Base-by-base conservation (phyloP, 106 monocot species). In the Allium fistulosum region DNA sequence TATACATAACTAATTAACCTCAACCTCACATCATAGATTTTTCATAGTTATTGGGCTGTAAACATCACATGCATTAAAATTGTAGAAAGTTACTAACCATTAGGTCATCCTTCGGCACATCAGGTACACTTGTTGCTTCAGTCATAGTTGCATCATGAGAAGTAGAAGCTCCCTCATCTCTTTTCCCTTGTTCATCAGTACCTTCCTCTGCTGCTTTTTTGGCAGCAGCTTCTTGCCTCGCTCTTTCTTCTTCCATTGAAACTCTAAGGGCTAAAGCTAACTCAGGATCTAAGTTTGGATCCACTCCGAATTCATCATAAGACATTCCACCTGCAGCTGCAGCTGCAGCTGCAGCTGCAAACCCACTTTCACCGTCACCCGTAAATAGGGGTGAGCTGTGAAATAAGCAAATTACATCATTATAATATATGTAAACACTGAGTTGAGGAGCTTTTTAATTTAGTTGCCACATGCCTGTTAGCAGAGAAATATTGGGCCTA, bases 211-310 rank as follows among this genome's bases (percentile, higher is more conserved):
- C 84, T 53, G 97, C 89, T 63, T 90, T 99, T 74, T 92, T 92
- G 0, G 97, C 92, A 70, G 86, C 92, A 69, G 97, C 92, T 84
- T 99, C 97, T 75, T 92, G 97, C 58, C 97, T 86, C 50, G 97
- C 92, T 57, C 97, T 83, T 72, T 99, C 97, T 59, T 99, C 97
- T 78, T 99, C 97, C 97, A 99, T 99, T 53, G 97, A 99, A 74
- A 99, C 84, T 71, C 97, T 73, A 68, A 99, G 84, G 9, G 97
- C 97, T 72, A 99, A 87, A 60, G 97, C 97, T 71, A 99, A 73
- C 71, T 99, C 97, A 17, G 97, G 97, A 78, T 99, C 97, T 68
- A 90, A 63, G 69, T 99, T 99, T 15, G 97, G 97, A 74, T 99
- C 97, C 22, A 99, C 97, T 56, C 89, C 97, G 79, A 99, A 99